Base-by-base conservation (phyloP, 805 yeast genomes). In the Starmerella bombi region DNA sequence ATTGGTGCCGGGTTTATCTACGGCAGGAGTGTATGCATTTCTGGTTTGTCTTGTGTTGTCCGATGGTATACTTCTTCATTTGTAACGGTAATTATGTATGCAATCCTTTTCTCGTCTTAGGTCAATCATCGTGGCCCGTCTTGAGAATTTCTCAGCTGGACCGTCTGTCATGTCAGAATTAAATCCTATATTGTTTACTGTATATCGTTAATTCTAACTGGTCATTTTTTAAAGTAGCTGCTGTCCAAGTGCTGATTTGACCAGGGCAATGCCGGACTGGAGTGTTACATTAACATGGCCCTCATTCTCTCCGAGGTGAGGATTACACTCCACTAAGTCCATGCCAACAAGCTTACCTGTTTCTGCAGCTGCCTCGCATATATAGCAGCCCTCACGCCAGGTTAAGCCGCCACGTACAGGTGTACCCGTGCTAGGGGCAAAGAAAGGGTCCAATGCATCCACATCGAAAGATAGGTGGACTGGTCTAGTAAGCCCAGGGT, bases 321-420 rank as follows among this genome's bases (percentile, higher is more conserved):
- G 97, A 63, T 88, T 88, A 49, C 86, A 81, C 63, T 88, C 98
- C 21, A 88, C 96, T 33, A 88, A 73, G 59, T 88, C 98, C 61
- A 88, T 65, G 10, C 93, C 91, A 9, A 77, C 77, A 47, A 88
- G 71, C 50, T 76, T 73, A n/a, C 95, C 95, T 21, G 93, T 74
- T 55, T 75, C 83, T 7, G 95, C 95, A 25, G 86, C 67, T 50
- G 88, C 91, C 64, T 88, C 98, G 45, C 86, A 91, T 40, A 88
- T 63, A 58, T 80, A 88, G 59, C 91, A 70, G 37, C 95, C 96
- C 63, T 88, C 98, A 64, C 98, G 74, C 61, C 88, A 70, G 7
- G 95, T 78, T 49, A 88, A 67, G 3, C 98, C 98, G 49, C 97
- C 97, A 59, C 94, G 77, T 14, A 88, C 98, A 32, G 96, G 88